Percentiles rank a stretch among this genome's conserved stretches.
Conservation (phyloP, 176 grass and related monocot genomes). For the Canna indica region DNA sequence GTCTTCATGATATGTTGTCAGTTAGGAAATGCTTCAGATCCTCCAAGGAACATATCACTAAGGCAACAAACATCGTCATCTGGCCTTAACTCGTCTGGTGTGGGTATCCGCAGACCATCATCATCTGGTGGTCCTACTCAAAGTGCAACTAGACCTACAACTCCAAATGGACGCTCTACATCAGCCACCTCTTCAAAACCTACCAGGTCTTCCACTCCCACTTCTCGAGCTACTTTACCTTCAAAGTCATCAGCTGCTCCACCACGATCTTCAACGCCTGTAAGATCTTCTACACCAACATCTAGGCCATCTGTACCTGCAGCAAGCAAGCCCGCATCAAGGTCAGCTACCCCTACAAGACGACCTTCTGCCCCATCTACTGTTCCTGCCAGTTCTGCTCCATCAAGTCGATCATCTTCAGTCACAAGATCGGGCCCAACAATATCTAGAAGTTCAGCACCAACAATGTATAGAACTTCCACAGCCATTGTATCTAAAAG, state of each 20-base stretch:
- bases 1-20: conserved; percentile 11
- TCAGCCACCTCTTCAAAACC: conserved; percentile 40
- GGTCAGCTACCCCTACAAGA: conserved; percentile 24
- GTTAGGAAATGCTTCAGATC: conserved; percentile 69
- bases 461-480: neutral
- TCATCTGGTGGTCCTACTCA: conserved; percentile 63
- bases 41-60: conserved; percentile 50
- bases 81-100: conserved; percentile 45
- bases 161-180: conserved; percentile 50
- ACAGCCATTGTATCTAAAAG: too few relatives aligned
- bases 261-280: conserved; percentile 48
- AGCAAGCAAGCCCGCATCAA: conserved; percentile 17
- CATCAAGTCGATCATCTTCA: conserved; percentile 40
- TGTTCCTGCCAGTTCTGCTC: conserved; percentile 31
- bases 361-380: conserved; percentile 31
- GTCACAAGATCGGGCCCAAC: conserved; percentile 34
- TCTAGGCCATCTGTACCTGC: conserved; percentile 48
- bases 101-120: conserved; percentile 46
- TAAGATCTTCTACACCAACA: conserved; percentile 70
- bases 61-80: conserved; percentile 53
- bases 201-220: conserved; percentile 74
- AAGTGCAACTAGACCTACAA: conserved; percentile 68
- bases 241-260: conserved; percentile 38
- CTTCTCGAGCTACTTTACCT: conserved; percentile 48
- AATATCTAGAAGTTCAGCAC: conserved; percentile 35